Evolutionary conservation across 1,284 basidiomycete species (phyloP).

Genomic region (Trichosporon ovoides): DNA sequence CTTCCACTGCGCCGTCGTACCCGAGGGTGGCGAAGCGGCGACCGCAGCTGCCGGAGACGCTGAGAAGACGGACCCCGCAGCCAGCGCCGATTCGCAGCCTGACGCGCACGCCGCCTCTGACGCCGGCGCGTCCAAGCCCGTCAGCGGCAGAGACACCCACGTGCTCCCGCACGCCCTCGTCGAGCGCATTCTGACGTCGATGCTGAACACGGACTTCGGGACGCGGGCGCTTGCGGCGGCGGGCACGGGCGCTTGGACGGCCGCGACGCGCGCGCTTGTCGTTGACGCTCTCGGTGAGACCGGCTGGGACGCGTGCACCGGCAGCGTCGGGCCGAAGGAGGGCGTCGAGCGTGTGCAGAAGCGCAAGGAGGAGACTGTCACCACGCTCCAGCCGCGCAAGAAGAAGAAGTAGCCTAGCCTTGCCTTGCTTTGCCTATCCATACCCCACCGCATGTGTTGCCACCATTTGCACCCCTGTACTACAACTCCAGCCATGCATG

Average conservation of each 20-base stretch:
- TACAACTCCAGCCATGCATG: slow-evolving; percentile 17
- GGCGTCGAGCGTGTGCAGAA: slow-evolving; percentile 29
- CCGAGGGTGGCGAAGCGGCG: background rate
- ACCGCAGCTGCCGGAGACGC: background rate
- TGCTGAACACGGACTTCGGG: slow-evolving; percentile 74
- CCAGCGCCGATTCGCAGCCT: too few relatives aligned
- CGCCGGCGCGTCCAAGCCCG: background rate
- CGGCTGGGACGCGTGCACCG: slow-evolving; percentile 25
- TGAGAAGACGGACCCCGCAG: background rate
- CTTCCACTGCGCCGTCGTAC: slow-evolving; percentile 54
- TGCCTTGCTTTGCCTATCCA: background rate
- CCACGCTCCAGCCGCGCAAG: slow-evolving; percentile 47
- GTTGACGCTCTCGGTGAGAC: slow-evolving; percentile 36
- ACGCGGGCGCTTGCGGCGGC: slow-evolving; percentile 59
- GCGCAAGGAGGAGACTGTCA: slow-evolving; percentile 38
- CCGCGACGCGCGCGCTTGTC: slow-evolving; percentile 52
- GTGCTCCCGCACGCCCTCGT: slow-evolving; percentile 59
- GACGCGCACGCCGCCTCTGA: background rate
- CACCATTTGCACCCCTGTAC: slow-evolving; percentile 8
- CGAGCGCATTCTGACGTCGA: slow-evolving; percentile 61
- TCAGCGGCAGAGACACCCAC: background rate
- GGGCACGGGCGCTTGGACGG: slow-evolving; percentile 65
- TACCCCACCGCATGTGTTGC: background rate
- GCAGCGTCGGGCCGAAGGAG: slow-evolving; percentile 23
- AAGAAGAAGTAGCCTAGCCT: slow-evolving; percentile 34